Conservation (phyloP, 2,329 filamentous ascomycete genomes). For the Westerdykella sp. region DNA sequence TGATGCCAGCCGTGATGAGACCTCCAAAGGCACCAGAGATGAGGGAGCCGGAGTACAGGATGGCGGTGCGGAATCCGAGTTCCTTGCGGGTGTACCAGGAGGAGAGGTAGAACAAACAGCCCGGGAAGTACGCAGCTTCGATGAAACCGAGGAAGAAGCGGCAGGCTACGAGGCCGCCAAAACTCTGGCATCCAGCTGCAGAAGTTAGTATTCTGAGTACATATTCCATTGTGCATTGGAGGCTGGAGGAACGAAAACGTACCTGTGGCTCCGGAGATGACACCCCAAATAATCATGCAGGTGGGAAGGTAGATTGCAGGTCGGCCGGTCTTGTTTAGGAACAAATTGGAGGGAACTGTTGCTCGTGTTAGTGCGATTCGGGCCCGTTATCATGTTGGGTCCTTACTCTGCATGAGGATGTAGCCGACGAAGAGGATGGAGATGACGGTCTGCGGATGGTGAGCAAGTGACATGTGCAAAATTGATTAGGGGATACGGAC, state of each 20-base stretch:
- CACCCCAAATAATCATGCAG: conserved; percentile 40
- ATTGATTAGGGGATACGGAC: conserved; percentile 40
- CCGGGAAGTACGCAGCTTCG: conserved; percentile 50
- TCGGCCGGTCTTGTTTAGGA: conserved; percentile 38
- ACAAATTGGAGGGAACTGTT: conserved; percentile 42
- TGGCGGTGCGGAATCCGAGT: conserved; percentile 57
- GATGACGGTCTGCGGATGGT: conserved; percentile 22
- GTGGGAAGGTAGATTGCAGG: conserved; percentile 37
- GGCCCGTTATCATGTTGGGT: conserved; percentile 5
- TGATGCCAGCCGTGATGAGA: conserved; percentile 55
- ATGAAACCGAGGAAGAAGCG: conserved; percentile 51
- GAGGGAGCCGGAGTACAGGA: conserved; percentile 62
- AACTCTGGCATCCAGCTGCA: conserved; percentile 40
- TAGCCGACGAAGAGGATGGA: conserved; percentile 57
- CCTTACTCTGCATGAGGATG: conserved; percentile 39
- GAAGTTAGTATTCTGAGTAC: not conserved
- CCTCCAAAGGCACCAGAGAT: conserved; percentile 68
- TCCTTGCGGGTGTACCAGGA: conserved; percentile 67
- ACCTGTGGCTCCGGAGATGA: conserved; percentile 31
- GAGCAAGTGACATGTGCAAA: conserved; percentile 3
- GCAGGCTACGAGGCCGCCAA: conserved; percentile 42
- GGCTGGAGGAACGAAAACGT: not conserved
- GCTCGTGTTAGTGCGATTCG: not conserved
- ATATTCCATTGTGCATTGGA: too few species aligned
- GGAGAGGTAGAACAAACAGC: conserved; percentile 57